Percentiles rank a stretch among this genome's conserved stretches.
Conservation (phyloP, 176 grass and related monocot species). For the Eragrostis nindensis region DNA sequence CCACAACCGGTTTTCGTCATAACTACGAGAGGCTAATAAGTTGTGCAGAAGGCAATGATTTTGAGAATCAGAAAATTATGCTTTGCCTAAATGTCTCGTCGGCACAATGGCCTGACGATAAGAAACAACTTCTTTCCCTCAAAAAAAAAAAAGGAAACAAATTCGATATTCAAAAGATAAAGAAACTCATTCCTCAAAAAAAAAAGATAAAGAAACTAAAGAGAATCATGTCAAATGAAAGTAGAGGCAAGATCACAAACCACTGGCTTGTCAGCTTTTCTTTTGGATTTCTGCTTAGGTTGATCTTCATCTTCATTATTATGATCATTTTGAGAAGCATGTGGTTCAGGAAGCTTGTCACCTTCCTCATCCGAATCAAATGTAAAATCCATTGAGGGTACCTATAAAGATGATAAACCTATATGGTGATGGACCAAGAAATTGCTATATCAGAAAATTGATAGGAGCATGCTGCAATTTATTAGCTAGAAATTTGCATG, state of each 20-base stretch:
- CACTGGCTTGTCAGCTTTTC: constrained; percentile 57
- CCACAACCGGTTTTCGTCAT: not conserved
- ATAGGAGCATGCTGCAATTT: not conserved
- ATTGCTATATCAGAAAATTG: constrained; percentile 16
- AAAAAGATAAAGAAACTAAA: constrained; percentile 25
- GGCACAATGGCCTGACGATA: not conserved
- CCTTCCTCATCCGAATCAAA: constrained; percentile 92
- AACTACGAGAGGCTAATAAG: not conserved
- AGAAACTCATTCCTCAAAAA: too few relatives aligned
- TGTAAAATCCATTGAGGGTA: constrained; percentile 82
- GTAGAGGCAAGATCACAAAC: constrained; percentile 36
- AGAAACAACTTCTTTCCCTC: too few relatives aligned
- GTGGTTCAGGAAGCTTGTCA: constrained; percentile 57
- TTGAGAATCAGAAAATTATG: not conserved
- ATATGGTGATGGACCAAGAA: not conserved
- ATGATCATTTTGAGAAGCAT: constrained; percentile 58
- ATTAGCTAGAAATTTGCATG: not conserved
- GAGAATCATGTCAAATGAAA: not conserved
- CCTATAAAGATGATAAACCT: constrained; percentile 50
- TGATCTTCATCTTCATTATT: constrained; percentile 74
- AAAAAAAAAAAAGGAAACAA: constrained; percentile 23
- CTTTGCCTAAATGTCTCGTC: constrained; percentile 6
- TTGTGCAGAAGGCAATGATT: not conserved
- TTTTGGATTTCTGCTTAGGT: constrained; percentile 64
- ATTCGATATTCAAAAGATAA: not conserved